Base-by-base conservation (phyloP, 495 filamentous ascomycete genomes). In the Penicillium robsamsonii region DNA sequence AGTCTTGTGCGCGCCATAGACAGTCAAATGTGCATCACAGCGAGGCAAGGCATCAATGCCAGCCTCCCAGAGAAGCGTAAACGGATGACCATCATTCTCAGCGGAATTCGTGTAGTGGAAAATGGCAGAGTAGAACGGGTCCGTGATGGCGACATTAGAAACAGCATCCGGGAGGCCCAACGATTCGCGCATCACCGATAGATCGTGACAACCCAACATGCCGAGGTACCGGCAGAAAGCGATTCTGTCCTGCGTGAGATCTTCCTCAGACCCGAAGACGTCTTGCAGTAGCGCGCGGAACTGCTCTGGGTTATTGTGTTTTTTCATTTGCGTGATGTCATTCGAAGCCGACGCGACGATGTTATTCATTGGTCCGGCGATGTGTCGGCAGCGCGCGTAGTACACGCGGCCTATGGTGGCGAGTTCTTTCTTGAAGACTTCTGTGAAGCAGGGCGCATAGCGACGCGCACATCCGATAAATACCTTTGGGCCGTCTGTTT, bases 391-490 rank as follows among this genome's bases (percentile, higher is more conserved):
- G 6, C 80, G 67, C 2, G 79, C 81, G 59, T 85, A 84, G 47
- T 74, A 59, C 8, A 86, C 79, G 22, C 74, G 61, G n/a, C 64
- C 72, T 18, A 80, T 62, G 0, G 46, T 57, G 5, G 68, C 68
- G 5, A 84, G 72, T 53, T 84, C 77, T 20, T 60, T 60, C 49
- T 77, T 71, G 44, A 83, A 74, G 13, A 78, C 68, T n/a, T 75
- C 70, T 6, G 69, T 63, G 58, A 80, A 81, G 27, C 71, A 70
- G 0, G 80, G 70, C 3, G 82, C 81, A 57, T 83, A 82, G 43
- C 83, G 73, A 17, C 81, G 71, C 59, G 79, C 80, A 44, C 76
- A 81, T 0, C 81, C 79, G 17, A 86, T 77, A 50, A 86, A 81
- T 29, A 85, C 70, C 20, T 64, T 73, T 1, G 70, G 62, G 22